Base-by-base conservation (phyloP, 495 filamentous ascomycete genomes). In the Thermothielavioides terrestris region DNA sequence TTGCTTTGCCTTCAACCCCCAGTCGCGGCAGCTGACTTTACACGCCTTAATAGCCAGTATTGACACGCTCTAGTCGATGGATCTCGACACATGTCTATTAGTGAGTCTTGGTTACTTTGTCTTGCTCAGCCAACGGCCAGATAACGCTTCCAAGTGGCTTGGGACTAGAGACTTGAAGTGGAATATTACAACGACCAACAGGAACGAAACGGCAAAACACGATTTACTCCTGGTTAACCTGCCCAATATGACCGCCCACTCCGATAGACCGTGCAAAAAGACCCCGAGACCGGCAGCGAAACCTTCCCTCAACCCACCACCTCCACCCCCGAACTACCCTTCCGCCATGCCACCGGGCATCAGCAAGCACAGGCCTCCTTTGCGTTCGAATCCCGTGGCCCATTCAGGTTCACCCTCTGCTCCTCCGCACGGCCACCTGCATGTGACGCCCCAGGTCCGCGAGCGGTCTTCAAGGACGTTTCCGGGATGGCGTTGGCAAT, bases 401-500 rank as follows among this genome's bases (percentile, higher is more conserved):
- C 76, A 26, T 72, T 81, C 56, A 90, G 64, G 66, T 88, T 86
- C 34, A 90, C 86, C 55, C 84, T 77, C 53, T 80, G 79, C 54
- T 78, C 75, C 47, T 85, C 84, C 8, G 73, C 72, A n/a, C 67
- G 70, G 49, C 69, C 57, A 30, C 48, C 71, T 15, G 77, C 77
- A 30, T 75, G 77, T 23, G 82, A 75, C 22, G 78, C 77, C 15
- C 78, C 81, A 17, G 78, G 68, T 10, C 82, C 85, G 39, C 88
- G 80, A 31, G 83, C 77, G 30, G 84, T 88, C 79, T 96, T 97
- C 68, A 97, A 73, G 53, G 85, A 92, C 53, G 88, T 92, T 70
- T 97, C 92, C 1, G 92, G 91, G 52, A 97, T 97, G 22, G 89
- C 88, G 61, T 95, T 94, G 48, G 91, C 91, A 63, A 97, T 96